Evolutionary conservation across 805 yeast species (phyloP), one percentile per base, ranked within the genome.

Genomic region (Kluyveromyces nonfermentans): DNA sequence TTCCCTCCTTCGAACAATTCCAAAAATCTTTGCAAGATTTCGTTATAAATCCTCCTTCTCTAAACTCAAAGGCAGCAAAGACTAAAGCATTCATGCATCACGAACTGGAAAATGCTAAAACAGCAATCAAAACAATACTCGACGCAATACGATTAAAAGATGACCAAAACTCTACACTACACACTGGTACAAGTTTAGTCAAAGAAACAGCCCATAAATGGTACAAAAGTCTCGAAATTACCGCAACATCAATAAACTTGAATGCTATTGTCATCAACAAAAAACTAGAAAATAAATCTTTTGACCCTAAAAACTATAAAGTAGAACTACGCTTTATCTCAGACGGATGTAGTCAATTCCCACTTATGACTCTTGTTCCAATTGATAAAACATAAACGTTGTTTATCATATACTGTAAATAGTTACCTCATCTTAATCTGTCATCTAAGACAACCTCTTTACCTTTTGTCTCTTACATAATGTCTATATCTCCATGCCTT

Each of bases 1-100:
- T 77, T 35, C 88, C 90, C 2, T 56, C 68, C 0, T 80, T 63
- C 51, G 62, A 52, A 1, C 35, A 50, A 2, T 59, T 63, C 41
- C 50, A 51, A 22, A 46, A 47, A 18, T 54, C 59, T 4, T 28
- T 64, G 5, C 31, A 49, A 6, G 57, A 54, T 7, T 51, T 51
- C 44, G 28, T 45, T 1, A 46, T 57, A 8, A 34, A 46, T 2
- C 60, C 50, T 19, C 54, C 61, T 1, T 40, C 44, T 41, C 47
- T 58, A 19, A 18, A 46, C 1, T 4, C 36, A 12, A 54, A 55
- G 38, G 20, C 56, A 14, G 43, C 49, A 20, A 50, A 51, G 30
- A 40, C 51, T 1, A 17, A 48, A 17, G 47, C 46, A 14, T 54
- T 48, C 33, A 48, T 59, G 40, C 39, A 49, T 2, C 40, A 35